Evolutionary conservation across 495 filamentous ascomycete species (phyloP).

Genomic region (Aspergillus campestris): DNA sequence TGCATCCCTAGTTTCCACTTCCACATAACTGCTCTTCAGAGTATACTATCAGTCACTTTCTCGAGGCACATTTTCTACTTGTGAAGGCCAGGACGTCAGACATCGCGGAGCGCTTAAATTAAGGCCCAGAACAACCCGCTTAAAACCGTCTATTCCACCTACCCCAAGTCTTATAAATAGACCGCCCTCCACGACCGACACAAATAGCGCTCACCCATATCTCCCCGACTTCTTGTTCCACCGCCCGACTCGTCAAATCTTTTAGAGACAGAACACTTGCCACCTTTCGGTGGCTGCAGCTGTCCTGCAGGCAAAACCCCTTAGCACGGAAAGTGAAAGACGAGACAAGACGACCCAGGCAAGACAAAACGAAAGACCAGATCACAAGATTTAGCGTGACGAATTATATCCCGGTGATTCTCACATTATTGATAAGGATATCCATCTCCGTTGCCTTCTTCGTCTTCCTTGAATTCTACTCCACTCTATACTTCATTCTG

Average conservation of each 20-base stretch:
- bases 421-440: too few species aligned
- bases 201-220: not conserved
- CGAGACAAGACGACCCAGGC: not conserved
- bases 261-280: conserved; percentile 1
- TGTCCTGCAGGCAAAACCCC: conserved; percentile 2
- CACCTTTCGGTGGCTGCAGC: conserved; percentile 10
- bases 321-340: not conserved
- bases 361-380: not conserved
- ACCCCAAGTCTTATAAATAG: not conserved
- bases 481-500: too few species aligned
- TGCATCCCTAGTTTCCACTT: conserved; percentile 8
- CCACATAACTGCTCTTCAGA: not conserved
- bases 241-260: not conserved
- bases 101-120: too few species aligned
- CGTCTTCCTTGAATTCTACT: too few species aligned
- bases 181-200: not conserved
- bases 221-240: not conserved
- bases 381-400: too few species aligned
- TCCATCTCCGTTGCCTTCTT: too few species aligned
- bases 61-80: too few species aligned
- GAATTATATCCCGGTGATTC: too few species aligned
- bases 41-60: not conserved
- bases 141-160: too few species aligned
- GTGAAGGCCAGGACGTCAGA: too few species aligned
- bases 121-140: too few species aligned